A percentile compares a stretch with the other conserved stretches of the same genome.
Conservation (phyloP, 2,329 filamentous ascomycete genomes). For the Phyllosticta capitalensis region DNA sequence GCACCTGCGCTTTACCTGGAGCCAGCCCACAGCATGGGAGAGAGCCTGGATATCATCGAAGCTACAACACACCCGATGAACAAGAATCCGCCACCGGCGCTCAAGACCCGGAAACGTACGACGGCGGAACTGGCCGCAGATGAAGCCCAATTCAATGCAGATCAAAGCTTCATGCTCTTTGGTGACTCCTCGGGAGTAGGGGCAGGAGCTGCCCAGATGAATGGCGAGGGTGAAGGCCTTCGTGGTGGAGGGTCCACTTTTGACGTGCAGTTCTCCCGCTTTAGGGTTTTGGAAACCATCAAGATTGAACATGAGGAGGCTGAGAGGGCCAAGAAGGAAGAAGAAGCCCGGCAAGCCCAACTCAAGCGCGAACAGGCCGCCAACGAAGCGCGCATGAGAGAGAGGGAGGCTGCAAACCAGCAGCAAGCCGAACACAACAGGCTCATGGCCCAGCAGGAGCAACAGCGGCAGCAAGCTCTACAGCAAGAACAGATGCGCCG, state of each 20-base stretch:
- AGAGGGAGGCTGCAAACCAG: background rate
- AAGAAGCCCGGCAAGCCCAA: slow-evolving; percentile 44
- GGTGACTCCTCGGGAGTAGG: slow-evolving; percentile 72
- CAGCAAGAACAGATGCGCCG: slow-evolving; percentile 8
- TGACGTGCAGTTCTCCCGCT: slow-evolving; percentile 78
- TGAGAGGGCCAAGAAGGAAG: slow-evolving; percentile 40
- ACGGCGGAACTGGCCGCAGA: slow-evolving; percentile 92
- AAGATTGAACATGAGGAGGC: slow-evolving; percentile 67
- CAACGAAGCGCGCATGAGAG: slow-evolving; percentile 13
- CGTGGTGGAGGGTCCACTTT: slow-evolving; percentile 62
- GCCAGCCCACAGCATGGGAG: slow-evolving; percentile 58
- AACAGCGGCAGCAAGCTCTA: slow-evolving; percentile 14
- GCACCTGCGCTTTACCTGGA: slow-evolving; percentile 68
- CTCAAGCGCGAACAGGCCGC: slow-evolving; percentile 17
- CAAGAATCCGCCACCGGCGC: slow-evolving; percentile 63
- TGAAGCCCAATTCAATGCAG: slow-evolving; percentile 79
- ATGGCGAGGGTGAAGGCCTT: slow-evolving; percentile 55
- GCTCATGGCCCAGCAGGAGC: slow-evolving; percentile 11
- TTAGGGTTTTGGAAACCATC: slow-evolving; percentile 84
- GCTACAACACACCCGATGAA: slow-evolving; percentile 68
- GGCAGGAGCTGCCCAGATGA: slow-evolving; percentile 45
- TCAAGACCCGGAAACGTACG: slow-evolving; percentile 85
- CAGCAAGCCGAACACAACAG: slow-evolving; percentile 17
- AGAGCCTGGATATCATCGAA: slow-evolving; percentile 63
- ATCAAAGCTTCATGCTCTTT: slow-evolving; percentile 86